Base-by-base conservation (phyloP, 2,329 filamentous ascomycete species). In the Cladosporium sp. region DNA sequence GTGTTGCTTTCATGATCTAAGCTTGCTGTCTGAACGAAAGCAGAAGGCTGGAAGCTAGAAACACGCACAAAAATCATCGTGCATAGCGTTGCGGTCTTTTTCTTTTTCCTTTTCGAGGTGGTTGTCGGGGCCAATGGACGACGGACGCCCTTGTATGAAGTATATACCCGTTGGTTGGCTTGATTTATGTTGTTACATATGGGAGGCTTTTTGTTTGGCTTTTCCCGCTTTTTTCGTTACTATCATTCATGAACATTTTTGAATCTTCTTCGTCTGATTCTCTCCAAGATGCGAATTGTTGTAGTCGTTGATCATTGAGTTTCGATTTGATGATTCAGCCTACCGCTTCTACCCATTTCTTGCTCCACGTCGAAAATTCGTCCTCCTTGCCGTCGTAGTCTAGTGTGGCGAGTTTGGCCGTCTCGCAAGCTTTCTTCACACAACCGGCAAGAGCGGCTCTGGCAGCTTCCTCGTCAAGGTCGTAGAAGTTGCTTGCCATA, bases 341-440 rank as follows among this genome's bases (percentile, higher is more conserved):
- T 52, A 78, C 69, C 7, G 74, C 73, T n/a, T 75, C 74, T 41
- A 74, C 67, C 84, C 85, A 88, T 60, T 84, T 86, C 59, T 80
- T 82, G n/a, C 85, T 87, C 93, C 93, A 96, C 18, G 85, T 82
- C 0, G 88, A 90, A 74, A 96, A 96, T 72, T 90, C 91, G 73
- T 97, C 93, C 21, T 86, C 83, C 57, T 84, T 78, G 0, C 85
- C 88, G 2, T 85, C 78, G 90, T 91, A 93, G 24, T 83, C 82
- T 66, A 82, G 79, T 59, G 81, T 80, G 14, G 92, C 77, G 58
- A 89, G 74, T 65, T 86, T 83, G 0, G 85, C 83, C 0, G 84
- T 85, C 0, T 78, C 80, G 70, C 85, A 85, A 0, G 90, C 88
- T 60, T 87, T 84, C 1, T 81, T 79, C 67, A 88, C 87, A 71